Base-by-base conservation (phyloP, 495 filamentous ascomycete genomes). In the Aspergillus nanangensis region DNA sequence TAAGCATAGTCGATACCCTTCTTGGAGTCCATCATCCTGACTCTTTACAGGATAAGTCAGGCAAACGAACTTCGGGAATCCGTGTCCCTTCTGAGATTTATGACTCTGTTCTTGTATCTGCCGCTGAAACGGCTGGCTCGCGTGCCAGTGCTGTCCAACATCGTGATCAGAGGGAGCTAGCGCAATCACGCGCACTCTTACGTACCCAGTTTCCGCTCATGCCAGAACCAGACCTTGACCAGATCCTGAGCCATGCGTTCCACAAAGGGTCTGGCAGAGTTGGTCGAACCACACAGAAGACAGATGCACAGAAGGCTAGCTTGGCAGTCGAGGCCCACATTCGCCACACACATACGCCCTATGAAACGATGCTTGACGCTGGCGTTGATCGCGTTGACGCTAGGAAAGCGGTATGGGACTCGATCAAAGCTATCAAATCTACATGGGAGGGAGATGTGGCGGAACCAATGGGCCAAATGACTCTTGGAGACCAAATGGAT, bases 291-390 rank as follows among this genome's bases (percentile, higher is more conserved):
- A 48, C 54, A 7, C 65, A 48, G 21, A 56, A 55, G 8, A 44
- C 57, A 0, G 67, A 77, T 31, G 50, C 61, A 19, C 52, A 57
- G 2, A 76, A 70, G 47, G 69, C 66, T 2, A 37, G 47, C 2
- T 41, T 73, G 22, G 77, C 76, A 3, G 71, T 75, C 2, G 69
- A 76, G 39, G 77, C 77, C 14, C 70, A 79, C 60, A 65, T 78
- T 38, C 63, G 77, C 34, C 76, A 79, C 51, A 55, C 43, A 1
- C 66, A 72, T 48, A 78, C 75, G 0, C 48, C 56, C 4, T 80
- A 78, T 42, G 73, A 78, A 8, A 40, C 33, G 8, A 42, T 76
- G 14, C 56, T 79, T 11, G 48, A 55, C 3, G 41, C 45, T 5
- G 65, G 62, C 0, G 38, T 40, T 9, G 38, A 45, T 1, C 56